Evolutionary conservation across 2,329 filamentous ascomycete genomes (phyloP).

Genomic region (Cladophialophora psammophila): DNA sequence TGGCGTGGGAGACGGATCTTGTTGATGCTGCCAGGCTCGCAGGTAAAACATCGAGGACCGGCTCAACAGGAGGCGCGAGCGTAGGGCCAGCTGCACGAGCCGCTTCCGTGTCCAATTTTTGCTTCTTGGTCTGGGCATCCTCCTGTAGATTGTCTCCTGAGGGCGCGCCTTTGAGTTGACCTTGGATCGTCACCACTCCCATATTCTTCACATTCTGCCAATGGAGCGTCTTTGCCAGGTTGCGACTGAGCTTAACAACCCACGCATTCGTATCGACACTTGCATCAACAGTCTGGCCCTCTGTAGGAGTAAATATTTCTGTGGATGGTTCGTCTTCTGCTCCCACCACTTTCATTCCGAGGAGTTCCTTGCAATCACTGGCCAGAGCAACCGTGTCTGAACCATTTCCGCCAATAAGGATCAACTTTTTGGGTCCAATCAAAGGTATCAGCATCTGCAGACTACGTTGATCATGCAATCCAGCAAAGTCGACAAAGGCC

Average conservation of each 20-base stretch:
- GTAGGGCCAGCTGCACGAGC: constrained; percentile 33
- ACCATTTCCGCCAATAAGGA: constrained; percentile 81
- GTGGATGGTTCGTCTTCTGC: constrained; percentile 57
- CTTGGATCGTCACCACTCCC: constrained; percentile 91
- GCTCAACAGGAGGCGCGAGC: constrained; percentile 41
- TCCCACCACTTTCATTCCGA: constrained; percentile 53
- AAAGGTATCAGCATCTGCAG: constrained; percentile 93
- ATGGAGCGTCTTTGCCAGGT: constrained; percentile 82
- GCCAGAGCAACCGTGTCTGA: constrained; percentile 82
- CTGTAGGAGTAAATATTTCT: constrained; percentile 80
- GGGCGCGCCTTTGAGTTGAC: constrained; percentile 64
- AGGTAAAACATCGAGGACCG: constrained; percentile 67
- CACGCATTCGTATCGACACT: constrained; percentile 98
- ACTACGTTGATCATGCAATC: constrained; percentile 90
- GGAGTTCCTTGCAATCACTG: constrained; percentile 76
- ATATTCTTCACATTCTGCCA: constrained; percentile 95
- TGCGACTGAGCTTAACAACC: constrained; percentile 87
- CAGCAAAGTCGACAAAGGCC: constrained; percentile 89
- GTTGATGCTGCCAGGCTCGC: constrained; percentile 72
- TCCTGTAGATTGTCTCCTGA: constrained; percentile 56
- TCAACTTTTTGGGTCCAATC: constrained; percentile 91
- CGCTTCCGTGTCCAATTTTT: constrained; percentile 59
- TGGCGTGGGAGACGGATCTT: constrained; percentile 79
- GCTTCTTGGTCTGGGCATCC: constrained; percentile 56
- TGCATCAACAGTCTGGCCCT: constrained; percentile 80